Percentiles rank a stretch among this genome's conserved stretches.
phyloP scores from a whole-genome alignment of 345 rosid species.

The Linum lewisii region DNA sequence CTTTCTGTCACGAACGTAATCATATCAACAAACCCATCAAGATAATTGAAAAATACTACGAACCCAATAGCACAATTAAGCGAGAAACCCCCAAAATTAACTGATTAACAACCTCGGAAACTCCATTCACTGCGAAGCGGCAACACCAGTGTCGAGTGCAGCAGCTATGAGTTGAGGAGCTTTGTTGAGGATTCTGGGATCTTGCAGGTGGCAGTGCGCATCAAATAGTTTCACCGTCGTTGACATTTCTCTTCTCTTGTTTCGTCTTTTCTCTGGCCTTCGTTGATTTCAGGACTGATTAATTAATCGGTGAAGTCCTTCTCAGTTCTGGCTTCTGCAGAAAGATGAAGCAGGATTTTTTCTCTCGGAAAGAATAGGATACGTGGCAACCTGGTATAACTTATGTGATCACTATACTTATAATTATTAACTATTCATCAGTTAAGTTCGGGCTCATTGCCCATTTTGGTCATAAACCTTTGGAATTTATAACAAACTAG shows the following conservation, averaged over 20 bases:
- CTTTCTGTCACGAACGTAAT: slow-evolving; percentile 36
- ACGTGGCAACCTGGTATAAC: too few relatives aligned
- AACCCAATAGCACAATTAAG: not conserved
- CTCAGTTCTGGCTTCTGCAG: too few relatives aligned
- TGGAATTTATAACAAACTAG: too few relatives aligned
- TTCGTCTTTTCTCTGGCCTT: not conserved
- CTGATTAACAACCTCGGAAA: slow-evolving; percentile 40
- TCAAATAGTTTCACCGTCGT: slow-evolving; percentile 59
- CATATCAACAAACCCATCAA: not conserved
- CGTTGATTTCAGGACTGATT: not conserved
- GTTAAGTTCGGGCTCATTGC: too few relatives aligned
- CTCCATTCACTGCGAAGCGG: slow-evolving; percentile 79
- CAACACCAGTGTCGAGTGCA: slow-evolving; percentile 47
- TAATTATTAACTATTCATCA: too few relatives aligned
- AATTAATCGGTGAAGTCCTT: too few relatives aligned
- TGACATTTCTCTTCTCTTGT: not conserved
- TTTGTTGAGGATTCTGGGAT: slow-evolving; percentile 59
- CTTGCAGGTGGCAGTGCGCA: slow-evolving; percentile 96
- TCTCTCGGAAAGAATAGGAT: too few relatives aligned
- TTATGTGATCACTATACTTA: too few relatives aligned
- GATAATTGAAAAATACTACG: not conserved
- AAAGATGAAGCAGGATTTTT: too few relatives aligned
- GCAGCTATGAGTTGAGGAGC: slow-evolving; percentile 55
- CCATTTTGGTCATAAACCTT: too few relatives aligned
- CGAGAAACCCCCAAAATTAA: not conserved